phyloP scores from a whole-genome alignment of 2,329 filamentous ascomycete genomes.

The Whalleya microplaca region DNA sequence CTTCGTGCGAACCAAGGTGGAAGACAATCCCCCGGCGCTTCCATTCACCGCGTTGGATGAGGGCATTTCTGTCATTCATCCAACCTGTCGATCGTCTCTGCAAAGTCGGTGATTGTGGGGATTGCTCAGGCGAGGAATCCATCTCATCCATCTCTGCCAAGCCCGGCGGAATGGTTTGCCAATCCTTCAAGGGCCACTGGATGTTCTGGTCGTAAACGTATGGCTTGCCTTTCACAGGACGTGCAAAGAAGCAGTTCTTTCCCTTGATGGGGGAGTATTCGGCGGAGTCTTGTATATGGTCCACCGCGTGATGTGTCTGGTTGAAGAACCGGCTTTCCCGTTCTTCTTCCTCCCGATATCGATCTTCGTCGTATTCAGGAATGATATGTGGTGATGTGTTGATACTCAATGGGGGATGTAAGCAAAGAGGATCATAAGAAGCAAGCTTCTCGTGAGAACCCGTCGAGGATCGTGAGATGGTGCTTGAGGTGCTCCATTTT shows the following conservation, averaged over 20 bases:
- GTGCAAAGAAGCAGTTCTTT: constrained; percentile 32
- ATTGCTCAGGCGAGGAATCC: constrained; percentile 21
- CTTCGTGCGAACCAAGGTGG: constrained; percentile 30
- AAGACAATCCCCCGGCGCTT: constrained; percentile 41
- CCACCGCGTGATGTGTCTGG: constrained; percentile 24
- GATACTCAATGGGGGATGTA: constrained; percentile 37
- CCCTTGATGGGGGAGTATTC: constrained; percentile 35
- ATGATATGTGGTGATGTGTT: constrained; percentile 37
- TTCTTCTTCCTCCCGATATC: constrained; percentile 30
- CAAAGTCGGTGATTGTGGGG: constrained; percentile 21
- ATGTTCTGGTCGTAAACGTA: constrained; percentile 36
- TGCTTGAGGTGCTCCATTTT: constrained; percentile 37
- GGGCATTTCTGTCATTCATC: constrained; percentile 33
- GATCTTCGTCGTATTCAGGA: constrained; percentile 31
- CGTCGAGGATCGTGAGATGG: constrained; percentile 32
- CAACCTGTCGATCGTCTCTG: constrained; percentile 33
- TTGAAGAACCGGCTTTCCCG: constrained; percentile 32
- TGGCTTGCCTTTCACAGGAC: constrained; percentile 23
- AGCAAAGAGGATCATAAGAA: constrained; percentile 35
- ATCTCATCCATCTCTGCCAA: constrained; percentile 21
- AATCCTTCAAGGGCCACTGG: constrained; percentile 41
- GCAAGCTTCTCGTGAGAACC: constrained; percentile 18
- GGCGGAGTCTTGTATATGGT: constrained; percentile 30
- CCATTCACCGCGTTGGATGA: constrained; percentile 39
- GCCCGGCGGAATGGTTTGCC: constrained; percentile 36